Evolutionary conservation across 345 rosid species (phyloP).

Genomic region (Anastatica hierochuntica): DNA sequence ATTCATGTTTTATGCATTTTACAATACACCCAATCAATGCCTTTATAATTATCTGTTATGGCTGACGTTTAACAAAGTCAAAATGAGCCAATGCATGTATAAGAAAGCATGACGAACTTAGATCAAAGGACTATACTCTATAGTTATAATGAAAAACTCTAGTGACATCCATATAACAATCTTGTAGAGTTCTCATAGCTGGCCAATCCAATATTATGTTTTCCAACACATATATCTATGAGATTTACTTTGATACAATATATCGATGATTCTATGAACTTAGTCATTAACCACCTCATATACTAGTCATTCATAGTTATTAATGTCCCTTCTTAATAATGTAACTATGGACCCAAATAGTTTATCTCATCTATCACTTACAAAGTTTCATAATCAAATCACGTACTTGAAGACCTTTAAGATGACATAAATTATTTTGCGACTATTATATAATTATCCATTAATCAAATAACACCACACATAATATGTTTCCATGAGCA

Average conservation of each 20-base stretch:
- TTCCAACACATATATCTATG: background rate
- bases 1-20: background rate
- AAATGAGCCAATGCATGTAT: background rate
- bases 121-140: background rate
- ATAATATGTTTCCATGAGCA: too few relatives aligned
- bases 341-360: background rate
- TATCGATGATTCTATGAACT: background rate
- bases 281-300: background rate
- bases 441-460: background rate
- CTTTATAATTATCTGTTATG: background rate
- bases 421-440: too few relatives aligned
- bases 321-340: background rate
- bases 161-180: background rate
- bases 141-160: background rate
- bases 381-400: background rate
- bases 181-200: background rate
- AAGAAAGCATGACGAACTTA: background rate
- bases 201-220: background rate
- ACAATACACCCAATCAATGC: background rate
- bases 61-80: background rate
- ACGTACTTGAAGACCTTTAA: background rate
- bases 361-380: background rate
- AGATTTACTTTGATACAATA: background rate
- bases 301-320: background rate
- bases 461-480: background rate